A percentile compares a stretch with the other conserved stretches of the same genome.
Evolutionary conservation across 1,284 basidiomycete genomes (phyloP).

Genomic region (Rhodotorula sp.): DNA sequence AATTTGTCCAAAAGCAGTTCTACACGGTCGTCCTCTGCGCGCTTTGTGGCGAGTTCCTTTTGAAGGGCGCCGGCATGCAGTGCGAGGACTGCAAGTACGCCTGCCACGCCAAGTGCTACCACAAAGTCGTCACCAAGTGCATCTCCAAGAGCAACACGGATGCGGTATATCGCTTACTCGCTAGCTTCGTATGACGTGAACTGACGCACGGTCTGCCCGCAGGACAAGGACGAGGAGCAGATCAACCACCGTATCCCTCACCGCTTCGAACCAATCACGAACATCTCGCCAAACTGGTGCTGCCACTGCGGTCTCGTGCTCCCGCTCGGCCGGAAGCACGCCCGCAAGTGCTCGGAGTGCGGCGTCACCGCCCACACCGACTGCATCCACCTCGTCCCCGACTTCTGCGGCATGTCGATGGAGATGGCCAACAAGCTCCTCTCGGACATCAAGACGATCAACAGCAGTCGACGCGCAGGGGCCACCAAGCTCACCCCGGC

Average conservation of each 20-base stretch:
- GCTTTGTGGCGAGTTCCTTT: conserved; percentile 94
- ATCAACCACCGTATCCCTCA: conserved; percentile 99
- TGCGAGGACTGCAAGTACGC: conserved; percentile 99
- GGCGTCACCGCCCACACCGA: conserved; percentile 95
- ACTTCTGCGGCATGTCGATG: conserved; percentile 99
- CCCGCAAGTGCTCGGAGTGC: conserved; percentile 90
- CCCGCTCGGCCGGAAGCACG: conserved; percentile 93
- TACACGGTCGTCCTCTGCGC: conserved; percentile 94
- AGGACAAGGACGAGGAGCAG: conserved; percentile 97
- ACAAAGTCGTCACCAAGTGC: conserved; percentile 99
- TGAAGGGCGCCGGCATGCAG: conserved; percentile 96
- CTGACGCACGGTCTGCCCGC: background rate
- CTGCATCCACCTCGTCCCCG: conserved; percentile 96
- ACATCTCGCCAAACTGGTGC: conserved; percentile 98
- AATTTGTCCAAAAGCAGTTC: conserved; percentile 96
- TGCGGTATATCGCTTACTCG: conserved; percentile 58
- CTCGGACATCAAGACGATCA: conserved; percentile 77
- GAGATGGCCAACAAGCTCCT: conserved; percentile 95
- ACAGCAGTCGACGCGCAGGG: conserved; percentile 41
- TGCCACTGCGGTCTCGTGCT: conserved; percentile 99
- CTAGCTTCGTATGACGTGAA: background rate
- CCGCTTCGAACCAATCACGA: conserved; percentile 95
- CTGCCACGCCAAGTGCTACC: conserved; percentile 98
- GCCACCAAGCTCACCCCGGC: conserved; percentile 36
- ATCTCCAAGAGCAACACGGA: conserved; percentile 95